Percentiles rank a stretch among this genome's conserved stretches.
These are phyloP conservation scores for Kwoniella sp. DNA, from an alignment of 768 basidiomycete genomes.

Conservation along the genomic window DNA sequence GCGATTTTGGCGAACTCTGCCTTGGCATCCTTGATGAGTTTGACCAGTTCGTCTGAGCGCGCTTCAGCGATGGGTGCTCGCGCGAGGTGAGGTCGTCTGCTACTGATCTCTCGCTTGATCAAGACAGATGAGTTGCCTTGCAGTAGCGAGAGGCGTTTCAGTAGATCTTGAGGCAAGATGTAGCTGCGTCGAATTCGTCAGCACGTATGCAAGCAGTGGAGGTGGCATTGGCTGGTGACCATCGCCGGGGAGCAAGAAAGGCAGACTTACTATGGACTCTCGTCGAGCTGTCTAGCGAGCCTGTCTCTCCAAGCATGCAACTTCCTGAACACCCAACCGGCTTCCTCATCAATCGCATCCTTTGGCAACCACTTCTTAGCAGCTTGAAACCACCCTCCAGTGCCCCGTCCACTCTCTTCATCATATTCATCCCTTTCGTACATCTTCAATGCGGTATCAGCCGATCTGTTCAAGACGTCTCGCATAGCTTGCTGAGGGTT, in stretches of 20 bases:
- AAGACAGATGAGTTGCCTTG: slow-evolving; percentile 11
- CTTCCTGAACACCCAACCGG: slow-evolving; percentile 67
- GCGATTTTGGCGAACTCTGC: slow-evolving; percentile 17
- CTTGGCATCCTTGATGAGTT: slow-evolving; percentile 32
- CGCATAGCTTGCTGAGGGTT: slow-evolving; percentile 62
- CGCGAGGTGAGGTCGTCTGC: background rate
- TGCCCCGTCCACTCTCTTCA: slow-evolving; percentile 64
- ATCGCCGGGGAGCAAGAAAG: too few relatives aligned
- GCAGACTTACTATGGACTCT: slow-evolving; percentile 75
- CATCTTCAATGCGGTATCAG: slow-evolving; percentile 71
- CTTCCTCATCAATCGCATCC: slow-evolving; percentile 55
- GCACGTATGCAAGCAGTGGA: too few relatives aligned
- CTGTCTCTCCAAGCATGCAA: slow-evolving; percentile 83
- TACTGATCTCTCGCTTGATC: slow-evolving; percentile 15
- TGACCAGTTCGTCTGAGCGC: slow-evolving; percentile 28
- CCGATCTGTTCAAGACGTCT: slow-evolving; percentile 71
- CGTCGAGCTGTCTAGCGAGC: slow-evolving; percentile 78
- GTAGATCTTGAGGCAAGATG: slow-evolving; percentile 35
- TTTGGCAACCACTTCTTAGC: slow-evolving; percentile 81
- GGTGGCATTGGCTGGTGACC: too few relatives aligned
- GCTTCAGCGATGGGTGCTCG: slow-evolving; percentile 6
- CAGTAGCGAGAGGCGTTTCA: slow-evolving; percentile 26
- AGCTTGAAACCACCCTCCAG: slow-evolving; percentile 74
- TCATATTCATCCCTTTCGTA: slow-evolving; percentile 75
- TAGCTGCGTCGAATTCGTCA: slow-evolving; percentile 23